A percentile compares a stretch with the other conserved stretches of the same genome.
Conservation (phyloP, 208 protist species). For the Phytomonas serpens region DNA sequence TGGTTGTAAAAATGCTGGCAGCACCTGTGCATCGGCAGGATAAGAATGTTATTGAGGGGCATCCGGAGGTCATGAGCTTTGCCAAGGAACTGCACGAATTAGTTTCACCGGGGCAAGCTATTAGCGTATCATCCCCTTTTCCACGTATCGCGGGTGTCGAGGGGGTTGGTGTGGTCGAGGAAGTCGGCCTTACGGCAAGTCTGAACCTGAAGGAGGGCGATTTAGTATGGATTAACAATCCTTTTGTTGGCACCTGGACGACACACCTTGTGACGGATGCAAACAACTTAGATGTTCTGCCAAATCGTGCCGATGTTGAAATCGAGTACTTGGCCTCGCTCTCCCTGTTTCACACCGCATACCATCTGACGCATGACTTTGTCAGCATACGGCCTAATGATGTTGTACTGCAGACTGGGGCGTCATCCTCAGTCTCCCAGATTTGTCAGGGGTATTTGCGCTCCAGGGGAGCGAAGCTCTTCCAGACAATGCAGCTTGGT, state of each 20-base stretch:
- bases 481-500: conserved; percentile 86
- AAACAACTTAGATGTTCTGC: conserved; percentile 80
- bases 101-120: neutral
- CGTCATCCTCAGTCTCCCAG: conserved; percentile 77
- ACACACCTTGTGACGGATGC: conserved; percentile 84
- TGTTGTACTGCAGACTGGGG: conserved; percentile 81
- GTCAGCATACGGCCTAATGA: conserved; percentile 87
- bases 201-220: conserved; percentile 81
- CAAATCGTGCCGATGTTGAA: conserved; percentile 83
- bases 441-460: conserved; percentile 86
- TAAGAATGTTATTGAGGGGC: conserved; percentile 92
- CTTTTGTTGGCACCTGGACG: conserved; percentile 84
- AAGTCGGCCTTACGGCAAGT: conserved; percentile 76
- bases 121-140: conserved; percentile 7
- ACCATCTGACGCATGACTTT: conserved; percentile 93
- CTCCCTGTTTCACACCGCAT: conserved; percentile 95
- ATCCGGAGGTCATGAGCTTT: conserved; percentile 20
- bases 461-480: conserved; percentile 81
- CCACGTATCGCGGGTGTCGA: conserved; percentile 88
- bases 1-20: conserved; percentile 93
- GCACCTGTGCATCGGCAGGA: conserved; percentile 95
- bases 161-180: conserved; percentile 93
- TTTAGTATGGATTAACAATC: conserved; percentile 91
- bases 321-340: conserved; percentile 92
- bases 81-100: conserved; percentile 7